phyloP scores from a whole-genome alignment of 1,284 basidiomycete genomes.

The Boletus holoroseus region DNA sequence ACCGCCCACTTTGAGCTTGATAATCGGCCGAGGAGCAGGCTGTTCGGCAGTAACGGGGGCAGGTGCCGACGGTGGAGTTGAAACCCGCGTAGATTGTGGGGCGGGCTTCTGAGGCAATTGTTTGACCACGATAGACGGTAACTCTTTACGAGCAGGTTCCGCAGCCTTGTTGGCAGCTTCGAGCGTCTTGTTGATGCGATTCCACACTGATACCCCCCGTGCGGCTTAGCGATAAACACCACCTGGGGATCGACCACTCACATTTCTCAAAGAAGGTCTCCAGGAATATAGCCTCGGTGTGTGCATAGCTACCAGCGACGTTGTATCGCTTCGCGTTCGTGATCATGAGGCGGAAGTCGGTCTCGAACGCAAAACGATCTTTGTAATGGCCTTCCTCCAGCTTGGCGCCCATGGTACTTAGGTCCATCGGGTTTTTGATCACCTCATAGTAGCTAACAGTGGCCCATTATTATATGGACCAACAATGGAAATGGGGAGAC shows the following conservation, averaged over 20 bases:
- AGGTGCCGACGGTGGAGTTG: conserved; percentile 22
- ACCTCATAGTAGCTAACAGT: conserved; percentile 76
- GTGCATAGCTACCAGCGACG: conserved; percentile 62
- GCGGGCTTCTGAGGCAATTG: conserved; percentile 30
- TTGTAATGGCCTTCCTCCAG: conserved; percentile 84
- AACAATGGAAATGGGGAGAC: conserved; percentile 24
- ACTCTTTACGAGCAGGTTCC: conserved; percentile 28
- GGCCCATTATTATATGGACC: conserved; percentile 1
- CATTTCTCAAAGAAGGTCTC: conserved; percentile 84
- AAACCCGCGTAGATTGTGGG: conserved; percentile 8
- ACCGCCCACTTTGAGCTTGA: conserved; percentile 52
- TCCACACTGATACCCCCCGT: conserved; percentile 51
- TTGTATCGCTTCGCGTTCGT: conserved; percentile 90
- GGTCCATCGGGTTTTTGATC: conserved; percentile 93
- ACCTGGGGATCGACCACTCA: conserved; percentile 37
- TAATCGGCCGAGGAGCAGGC: conserved; percentile 45
- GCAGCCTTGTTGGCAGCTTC: conserved; percentile 41
- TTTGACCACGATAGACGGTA: conserved; percentile 35
- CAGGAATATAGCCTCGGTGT: conserved; percentile 72
- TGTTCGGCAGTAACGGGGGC: conserved; percentile 31
- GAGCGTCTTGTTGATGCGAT: conserved; percentile 71
- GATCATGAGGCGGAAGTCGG: conserved; percentile 87
- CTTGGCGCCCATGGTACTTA: conserved; percentile 85
- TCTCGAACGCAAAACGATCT: conserved; percentile 77
- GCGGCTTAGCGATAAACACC: conserved; percentile 4